Evolutionary conservation across 352 stramenopile genomes (phyloP).

Genomic region (Phytopythium oedochilum): DNA sequence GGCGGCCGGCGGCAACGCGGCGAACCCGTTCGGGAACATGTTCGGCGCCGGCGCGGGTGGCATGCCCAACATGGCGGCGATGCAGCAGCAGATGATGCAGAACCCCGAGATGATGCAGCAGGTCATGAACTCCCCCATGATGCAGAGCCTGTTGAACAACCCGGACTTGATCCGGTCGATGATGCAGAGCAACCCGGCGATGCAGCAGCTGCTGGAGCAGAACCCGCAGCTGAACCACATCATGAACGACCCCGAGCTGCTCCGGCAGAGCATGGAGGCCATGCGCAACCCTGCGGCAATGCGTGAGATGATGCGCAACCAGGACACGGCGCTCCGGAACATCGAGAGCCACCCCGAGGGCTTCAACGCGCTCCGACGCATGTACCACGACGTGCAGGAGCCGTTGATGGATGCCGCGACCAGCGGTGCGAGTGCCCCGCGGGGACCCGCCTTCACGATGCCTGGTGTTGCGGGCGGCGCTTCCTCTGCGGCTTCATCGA

Average conservation of each 20-base stretch:
- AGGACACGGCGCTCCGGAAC: constrained; percentile 96
- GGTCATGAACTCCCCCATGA: constrained; percentile 89
- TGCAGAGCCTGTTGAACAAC: constrained; percentile 94
- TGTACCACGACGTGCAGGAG: constrained; percentile 95
- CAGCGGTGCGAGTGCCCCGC: constrained; percentile 35
- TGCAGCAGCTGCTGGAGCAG: constrained; percentile 92
- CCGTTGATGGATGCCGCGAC: constrained; percentile 92
- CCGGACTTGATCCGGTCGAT: constrained; percentile 94
- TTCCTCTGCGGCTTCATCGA: constrained; percentile 11
- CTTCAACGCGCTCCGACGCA: constrained; percentile 94
- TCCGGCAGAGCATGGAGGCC: constrained; percentile 95
- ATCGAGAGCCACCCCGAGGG: constrained; percentile 97
- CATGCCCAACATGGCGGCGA: constrained; percentile 66
- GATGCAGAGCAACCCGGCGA: constrained; percentile 95
- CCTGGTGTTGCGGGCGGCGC: constrained; percentile 59
- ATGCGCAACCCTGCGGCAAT: constrained; percentile 95
- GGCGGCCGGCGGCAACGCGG: constrained; percentile 7
- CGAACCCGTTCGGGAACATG: constrained; percentile 60
- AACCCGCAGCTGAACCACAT: constrained; percentile 96
- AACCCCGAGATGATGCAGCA: constrained; percentile 87
- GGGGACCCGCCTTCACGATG: constrained; percentile 79
- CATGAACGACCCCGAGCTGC: constrained; percentile 93
- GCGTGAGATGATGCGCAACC: constrained; percentile 96
- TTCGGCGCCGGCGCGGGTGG: constrained; percentile 29
- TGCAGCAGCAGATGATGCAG: constrained; percentile 87